Percentiles rank a stretch among this genome's conserved stretches.
These are phyloP conservation scores for Linderina pennispora DNA, from an alignment of 192 early-diverging fungal genomes.

Conservation along the genomic window DNA sequence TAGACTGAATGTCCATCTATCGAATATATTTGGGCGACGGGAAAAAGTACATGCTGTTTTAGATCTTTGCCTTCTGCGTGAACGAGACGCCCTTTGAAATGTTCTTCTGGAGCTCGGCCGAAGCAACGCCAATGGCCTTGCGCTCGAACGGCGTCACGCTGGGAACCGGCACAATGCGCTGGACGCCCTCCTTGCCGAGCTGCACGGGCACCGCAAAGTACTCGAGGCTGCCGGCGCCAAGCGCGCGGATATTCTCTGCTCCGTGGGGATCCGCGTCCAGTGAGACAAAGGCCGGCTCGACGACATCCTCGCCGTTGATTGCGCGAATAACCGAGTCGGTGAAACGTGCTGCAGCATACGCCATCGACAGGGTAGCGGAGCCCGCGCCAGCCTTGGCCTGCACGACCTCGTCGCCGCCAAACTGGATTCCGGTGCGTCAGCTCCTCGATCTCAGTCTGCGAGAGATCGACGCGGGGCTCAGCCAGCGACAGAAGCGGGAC, in stretches of 20 bases:
- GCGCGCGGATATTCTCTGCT: slow-evolving; percentile 13
- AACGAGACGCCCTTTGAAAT: slow-evolving; percentile 36
- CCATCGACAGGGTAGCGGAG: slow-evolving; percentile 75
- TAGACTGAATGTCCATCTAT: too few species aligned
- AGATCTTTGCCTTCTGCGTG: too few species aligned
- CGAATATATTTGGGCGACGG: too few species aligned
- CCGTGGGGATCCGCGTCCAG: slow-evolving; percentile 28
- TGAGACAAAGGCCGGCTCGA: slow-evolving; percentile 64
- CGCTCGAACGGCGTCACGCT: slow-evolving; percentile 63
- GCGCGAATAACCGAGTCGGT: slow-evolving; percentile 73
- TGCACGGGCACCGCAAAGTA: slow-evolving; percentile 60
- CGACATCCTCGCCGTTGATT: slow-evolving; percentile 52
- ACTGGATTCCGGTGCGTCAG: slow-evolving; percentile 90
- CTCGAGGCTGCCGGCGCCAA: slow-evolving; percentile 42
- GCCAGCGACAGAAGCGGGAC: slow-evolving; percentile 73
- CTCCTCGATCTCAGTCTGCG: slow-evolving; percentile 70
- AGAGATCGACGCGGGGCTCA: slow-evolving; percentile 56
- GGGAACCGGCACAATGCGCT: slow-evolving; percentile 75
- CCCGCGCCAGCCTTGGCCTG: slow-evolving; percentile 87
- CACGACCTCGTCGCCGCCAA: slow-evolving; percentile 90
- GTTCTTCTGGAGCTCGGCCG: slow-evolving; percentile 80
- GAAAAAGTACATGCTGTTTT: too few species aligned
- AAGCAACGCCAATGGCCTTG: slow-evolving; percentile 59
- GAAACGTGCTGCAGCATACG: slow-evolving; percentile 72
- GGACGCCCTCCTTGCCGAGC: slow-evolving; percentile 63